phyloP scores from a whole-genome alignment of 768 basidiomycete species.

The Tylopilus subfusipes region DNA sequence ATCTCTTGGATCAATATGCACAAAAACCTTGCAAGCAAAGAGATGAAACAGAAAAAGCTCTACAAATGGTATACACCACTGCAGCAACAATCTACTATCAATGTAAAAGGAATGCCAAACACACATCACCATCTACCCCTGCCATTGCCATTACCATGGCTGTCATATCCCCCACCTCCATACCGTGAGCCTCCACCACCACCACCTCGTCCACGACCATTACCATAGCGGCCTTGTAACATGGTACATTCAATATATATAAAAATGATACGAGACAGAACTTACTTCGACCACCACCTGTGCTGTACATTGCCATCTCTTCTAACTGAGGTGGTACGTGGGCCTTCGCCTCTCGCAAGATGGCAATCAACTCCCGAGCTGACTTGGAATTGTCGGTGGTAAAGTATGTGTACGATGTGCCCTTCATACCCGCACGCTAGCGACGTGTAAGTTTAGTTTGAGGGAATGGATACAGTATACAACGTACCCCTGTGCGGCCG shows the following conservation, averaged over 20 bases:
- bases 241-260: background rate
- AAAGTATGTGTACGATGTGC: constrained; percentile 93
- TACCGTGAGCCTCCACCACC: constrained; percentile 20
- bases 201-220: constrained; percentile 33
- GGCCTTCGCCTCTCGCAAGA: constrained; percentile 85
- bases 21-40: background rate
- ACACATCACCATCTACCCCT: constrained; percentile 23
- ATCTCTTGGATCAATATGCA: background rate
- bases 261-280: background rate
- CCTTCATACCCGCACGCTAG: constrained; percentile 88
- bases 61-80: constrained; percentile 26
- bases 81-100: constrained; percentile 19
- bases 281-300: constrained; percentile 72
- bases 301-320: constrained; percentile 87
- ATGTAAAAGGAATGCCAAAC: constrained; percentile 3
- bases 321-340: constrained; percentile 84
- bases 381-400: constrained; percentile 94
- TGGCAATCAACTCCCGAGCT: constrained; percentile 85
- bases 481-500: constrained; percentile 86
- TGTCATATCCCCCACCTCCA: constrained; percentile 25
- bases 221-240: constrained; percentile 63
- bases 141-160: constrained; percentile 20
- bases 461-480: constrained; percentile 1
- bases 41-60: constrained; percentile 7
- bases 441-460: constrained; percentile 13